Conservation (phyloP, 306 rosid species). For the Rosa multiflora region DNA sequence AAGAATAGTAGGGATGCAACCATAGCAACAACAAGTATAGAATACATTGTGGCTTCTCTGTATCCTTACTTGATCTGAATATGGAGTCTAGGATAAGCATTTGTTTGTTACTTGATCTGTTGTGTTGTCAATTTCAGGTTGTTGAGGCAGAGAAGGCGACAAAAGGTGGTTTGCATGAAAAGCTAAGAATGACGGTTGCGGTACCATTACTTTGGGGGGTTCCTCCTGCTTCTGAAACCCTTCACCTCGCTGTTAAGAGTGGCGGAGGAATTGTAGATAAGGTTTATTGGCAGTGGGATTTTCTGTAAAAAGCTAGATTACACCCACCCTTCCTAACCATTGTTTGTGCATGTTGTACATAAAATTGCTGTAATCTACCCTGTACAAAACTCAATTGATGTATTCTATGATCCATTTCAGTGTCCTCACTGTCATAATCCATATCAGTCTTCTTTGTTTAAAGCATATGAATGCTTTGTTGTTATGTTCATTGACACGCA, state of each 20-base stretch:
- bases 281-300: constrained; percentile 96
- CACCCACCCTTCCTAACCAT: constrained; percentile 51
- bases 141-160: constrained; percentile 84
- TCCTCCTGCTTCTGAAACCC: constrained; percentile 96
- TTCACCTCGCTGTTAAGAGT: constrained; percentile 93
- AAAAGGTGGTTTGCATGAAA: constrained; percentile 87
- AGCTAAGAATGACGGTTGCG: constrained; percentile 94
- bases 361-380: constrained; percentile 36
- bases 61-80: not conserved
- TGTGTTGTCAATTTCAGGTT: constrained; percentile 47
- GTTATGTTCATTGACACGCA: not conserved
- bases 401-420: not conserved
- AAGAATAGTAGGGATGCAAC: not conserved
- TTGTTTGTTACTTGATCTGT: not conserved
- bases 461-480: not conserved
- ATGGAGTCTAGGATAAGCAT: not conserved
- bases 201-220: constrained; percentile 98
- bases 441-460: not conserved
- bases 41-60: not conserved
- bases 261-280: constrained; percentile 99
- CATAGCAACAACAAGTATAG: not conserved
- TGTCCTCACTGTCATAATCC: not conserved
- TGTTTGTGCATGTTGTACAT: constrained; percentile 68
- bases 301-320: constrained; percentile 52
- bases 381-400: constrained; percentile 32